Conservation (phyloP, 495 filamentous ascomycete genomes). For the Mytilinidion resinicola region DNA sequence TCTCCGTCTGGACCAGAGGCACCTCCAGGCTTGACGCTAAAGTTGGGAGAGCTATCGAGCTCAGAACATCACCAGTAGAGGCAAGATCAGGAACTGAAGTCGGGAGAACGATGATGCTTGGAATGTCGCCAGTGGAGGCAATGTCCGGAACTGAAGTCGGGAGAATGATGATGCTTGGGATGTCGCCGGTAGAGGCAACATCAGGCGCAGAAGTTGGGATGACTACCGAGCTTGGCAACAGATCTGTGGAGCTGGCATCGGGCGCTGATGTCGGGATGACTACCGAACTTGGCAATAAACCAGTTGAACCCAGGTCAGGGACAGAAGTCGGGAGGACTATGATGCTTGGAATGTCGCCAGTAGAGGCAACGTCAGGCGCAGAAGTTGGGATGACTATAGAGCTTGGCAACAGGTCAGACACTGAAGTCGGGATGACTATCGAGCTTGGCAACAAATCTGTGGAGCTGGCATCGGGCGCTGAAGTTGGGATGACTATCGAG, state of each 20-base stretch:
- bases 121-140: conserved; percentile 10
- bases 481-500: conserved; percentile 12
- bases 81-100: not conserved
- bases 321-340: conserved; percentile 9
- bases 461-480: not conserved
- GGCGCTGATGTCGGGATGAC: not conserved
- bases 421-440: conserved; percentile 1
- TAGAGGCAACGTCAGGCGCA: conserved; percentile 5
- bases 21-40: no score
- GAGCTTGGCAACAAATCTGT: not conserved
- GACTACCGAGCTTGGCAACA: not conserved
- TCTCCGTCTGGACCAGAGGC: no score
- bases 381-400: not conserved
- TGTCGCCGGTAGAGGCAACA: conserved; percentile 5
- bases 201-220: not conserved
- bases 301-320: conserved; percentile 12
- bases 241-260: not conserved
- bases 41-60: not conserved
- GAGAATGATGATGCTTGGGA: not conserved
- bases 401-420: not conserved
- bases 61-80: not conserved
- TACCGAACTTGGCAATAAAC: conserved; percentile 7
- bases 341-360: not conserved
- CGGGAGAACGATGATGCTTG: not conserved
- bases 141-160: no score